Conservation (phyloP, 2,329 filamentous ascomycete species). For the Fonsecaea monophora region DNA sequence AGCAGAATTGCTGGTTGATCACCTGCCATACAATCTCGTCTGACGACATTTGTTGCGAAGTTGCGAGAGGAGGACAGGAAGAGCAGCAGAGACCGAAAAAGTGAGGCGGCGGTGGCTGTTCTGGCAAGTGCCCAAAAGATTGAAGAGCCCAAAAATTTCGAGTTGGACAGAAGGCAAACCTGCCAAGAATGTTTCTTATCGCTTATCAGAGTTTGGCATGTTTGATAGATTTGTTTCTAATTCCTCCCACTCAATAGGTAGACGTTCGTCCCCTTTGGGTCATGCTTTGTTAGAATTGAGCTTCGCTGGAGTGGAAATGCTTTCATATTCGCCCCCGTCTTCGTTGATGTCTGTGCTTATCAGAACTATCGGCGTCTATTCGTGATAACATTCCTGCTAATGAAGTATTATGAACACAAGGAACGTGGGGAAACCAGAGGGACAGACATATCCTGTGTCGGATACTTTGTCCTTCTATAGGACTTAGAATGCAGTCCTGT, state of each 20-base stretch:
- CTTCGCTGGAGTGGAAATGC: neutral
- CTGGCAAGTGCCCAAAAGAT: constrained; percentile 6
- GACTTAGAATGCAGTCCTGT: neutral
- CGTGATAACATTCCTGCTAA: neutral
- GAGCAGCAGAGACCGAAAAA: neutral
- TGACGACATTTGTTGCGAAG: constrained; percentile 69
- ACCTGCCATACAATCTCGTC: constrained; percentile 98
- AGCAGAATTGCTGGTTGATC: constrained; percentile 94
- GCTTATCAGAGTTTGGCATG: constrained; percentile 20
- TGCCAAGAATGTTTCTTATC: constrained; percentile 24
- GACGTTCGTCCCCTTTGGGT: too few relatives aligned
- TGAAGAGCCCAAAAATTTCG: constrained; percentile 20
- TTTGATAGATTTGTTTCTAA: constrained; percentile 12
- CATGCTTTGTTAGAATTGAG: neutral
- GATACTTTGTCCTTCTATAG: neutral
- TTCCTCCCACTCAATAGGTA: neutral
- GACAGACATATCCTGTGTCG: neutral
- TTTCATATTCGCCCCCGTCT: neutral
- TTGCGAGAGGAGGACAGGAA: neutral
- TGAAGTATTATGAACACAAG: neutral
- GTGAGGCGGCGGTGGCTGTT: constrained; percentile 1
- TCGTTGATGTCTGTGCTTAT: neutral
- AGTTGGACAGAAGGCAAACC: constrained; percentile 4
- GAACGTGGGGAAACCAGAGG: neutral
- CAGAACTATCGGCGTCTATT: neutral